Conservation (phyloP, 306 rosid genomes). For the Dalbergia cochinchinensis region DNA sequence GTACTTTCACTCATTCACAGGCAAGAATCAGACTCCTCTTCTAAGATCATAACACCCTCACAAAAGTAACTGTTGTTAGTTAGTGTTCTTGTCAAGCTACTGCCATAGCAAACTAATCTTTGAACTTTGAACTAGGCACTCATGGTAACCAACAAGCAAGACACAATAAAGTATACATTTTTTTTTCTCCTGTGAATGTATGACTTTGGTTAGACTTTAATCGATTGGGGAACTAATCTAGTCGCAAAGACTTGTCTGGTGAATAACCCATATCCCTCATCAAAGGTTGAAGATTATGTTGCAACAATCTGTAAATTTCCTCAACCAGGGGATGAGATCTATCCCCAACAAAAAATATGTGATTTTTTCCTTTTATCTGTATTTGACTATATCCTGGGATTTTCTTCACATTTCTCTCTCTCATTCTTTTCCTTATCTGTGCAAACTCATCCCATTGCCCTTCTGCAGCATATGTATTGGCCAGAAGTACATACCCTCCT, state of each 20-base stretch:
- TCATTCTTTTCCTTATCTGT: conserved; percentile 59
- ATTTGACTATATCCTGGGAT: conserved; percentile 59
- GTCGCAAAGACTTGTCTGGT: conserved; percentile 29
- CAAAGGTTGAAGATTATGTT: conserved; percentile 57
- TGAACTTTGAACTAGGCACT: conserved; percentile 22
- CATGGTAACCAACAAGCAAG: not conserved
- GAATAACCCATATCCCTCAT: conserved; percentile 50
- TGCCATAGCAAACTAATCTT: conserved; percentile 3
- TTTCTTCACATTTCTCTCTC: conserved; percentile 58
- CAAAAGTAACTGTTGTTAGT: conserved; percentile 6
- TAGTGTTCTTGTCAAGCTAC: not conserved
- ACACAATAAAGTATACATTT: not conserved
- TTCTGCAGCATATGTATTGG: conserved; percentile 55
- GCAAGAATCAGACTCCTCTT: conserved; percentile 29
- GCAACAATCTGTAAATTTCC: conserved; percentile 49
- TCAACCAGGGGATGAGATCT: conserved; percentile 56
- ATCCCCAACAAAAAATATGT: conserved; percentile 55
- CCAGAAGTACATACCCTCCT: conserved; percentile 54
- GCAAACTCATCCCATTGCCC: conserved; percentile 62
- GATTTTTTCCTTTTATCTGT: conserved; percentile 52
- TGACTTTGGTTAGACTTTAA: conserved; percentile 25
- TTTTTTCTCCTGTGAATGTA: not conserved
- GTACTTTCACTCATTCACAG: not conserved
- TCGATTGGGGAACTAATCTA: conserved; percentile 34
- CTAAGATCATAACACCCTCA: conserved; percentile 24